Percentiles rank a stretch among this genome's conserved stretches.
Conservation (phyloP, 257 asterid genomes). For the Solanum clarkiae region DNA sequence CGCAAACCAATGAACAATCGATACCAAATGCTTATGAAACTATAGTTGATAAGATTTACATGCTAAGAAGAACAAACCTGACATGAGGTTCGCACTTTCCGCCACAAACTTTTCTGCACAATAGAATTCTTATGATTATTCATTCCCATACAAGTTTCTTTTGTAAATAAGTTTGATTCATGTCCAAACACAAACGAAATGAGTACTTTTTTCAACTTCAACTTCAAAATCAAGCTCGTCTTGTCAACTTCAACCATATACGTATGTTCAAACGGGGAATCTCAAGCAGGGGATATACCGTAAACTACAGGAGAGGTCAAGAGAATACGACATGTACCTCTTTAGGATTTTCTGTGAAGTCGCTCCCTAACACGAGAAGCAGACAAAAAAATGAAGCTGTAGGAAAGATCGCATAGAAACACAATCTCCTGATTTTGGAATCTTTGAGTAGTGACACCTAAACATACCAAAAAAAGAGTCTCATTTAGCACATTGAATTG, state of each 20-base stretch:
- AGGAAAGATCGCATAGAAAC: slow-evolving; percentile 21
- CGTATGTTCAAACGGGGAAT: neutral
- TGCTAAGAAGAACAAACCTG: slow-evolving; percentile 34
- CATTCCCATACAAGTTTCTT: neutral
- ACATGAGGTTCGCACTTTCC: slow-evolving; percentile 22
- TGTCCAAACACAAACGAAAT: neutral
- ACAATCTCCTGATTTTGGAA: slow-evolving; percentile 19
- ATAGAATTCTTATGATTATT: neutral
- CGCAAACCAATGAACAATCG: neutral
- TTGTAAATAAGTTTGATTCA: neutral
- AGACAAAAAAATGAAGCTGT: slow-evolving; percentile 24
- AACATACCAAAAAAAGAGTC: neutral
- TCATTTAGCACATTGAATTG: neutral
- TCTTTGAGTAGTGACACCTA: slow-evolving; percentile 34
- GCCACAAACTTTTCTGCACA: slow-evolving; percentile 31
- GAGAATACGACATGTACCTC: slow-evolving; percentile 17
- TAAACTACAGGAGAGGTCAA: neutral
- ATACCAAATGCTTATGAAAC: neutral
- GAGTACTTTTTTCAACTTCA: neutral
- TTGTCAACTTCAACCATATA: neutral
- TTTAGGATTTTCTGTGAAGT: slow-evolving; percentile 13
- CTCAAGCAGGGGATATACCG: neutral
- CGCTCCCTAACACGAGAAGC: slow-evolving; percentile 22
- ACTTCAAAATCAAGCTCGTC: neutral
- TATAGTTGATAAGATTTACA: neutral